Base-by-base conservation (phyloP, 2,329 filamentous ascomycete species). In the Raffaelea arxii region DNA sequence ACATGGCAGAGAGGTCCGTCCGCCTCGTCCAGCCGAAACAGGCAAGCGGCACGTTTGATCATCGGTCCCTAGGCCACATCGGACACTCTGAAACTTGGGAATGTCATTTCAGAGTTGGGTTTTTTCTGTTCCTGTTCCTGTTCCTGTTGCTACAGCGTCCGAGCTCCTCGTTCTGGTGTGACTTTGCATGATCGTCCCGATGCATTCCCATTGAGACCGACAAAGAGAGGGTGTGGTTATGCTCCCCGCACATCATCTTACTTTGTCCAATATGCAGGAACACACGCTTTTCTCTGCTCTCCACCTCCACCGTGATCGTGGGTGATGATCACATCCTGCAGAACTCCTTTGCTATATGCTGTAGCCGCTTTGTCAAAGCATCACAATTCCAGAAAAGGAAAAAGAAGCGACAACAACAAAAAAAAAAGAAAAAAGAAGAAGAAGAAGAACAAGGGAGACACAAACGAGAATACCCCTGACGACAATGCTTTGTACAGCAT, bases 41-140 rank as follows among this genome's bases (percentile, higher is more conserved):
- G 46, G 10, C 45, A 50, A 46, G 51, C 46, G 39, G 44, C 38
- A 21, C 38, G 51, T 53, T 53, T 53, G 51, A 53, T 53, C 50
- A 37, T 46, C 51, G 19, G 25, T 36, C 41, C 44, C 39, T 41
- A 46, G 43, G n/a, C 51, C 49, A 47, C 49, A 48, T 45, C 45
- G 27, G 43, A 36, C 40, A 49, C 37, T 49, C 49, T 53, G 51
- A 53, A 53, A 53, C 51, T 32, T 40, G 43, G 32, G 41, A 18
- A 27, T 12, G n/a, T 22, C 11, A 38, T 38, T 25, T 39, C 25
- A 25, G 21, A 23, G 30, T 12, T 16, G 2, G 14, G 30, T n/a
- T n/a, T n/a, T n/a, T n/a, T n/a, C n/a, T n/a, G n/a, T n/a, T n/a
- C n/a, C n/a, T n/a, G n/a, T n/a, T n/a, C n/a, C n/a, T n/a, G n/a